Percentiles rank a stretch among this genome's conserved stretches.
These are phyloP conservation scores for Malus asiatica DNA, from an alignment of 306 rosid species.

Conservation along the genomic window DNA sequence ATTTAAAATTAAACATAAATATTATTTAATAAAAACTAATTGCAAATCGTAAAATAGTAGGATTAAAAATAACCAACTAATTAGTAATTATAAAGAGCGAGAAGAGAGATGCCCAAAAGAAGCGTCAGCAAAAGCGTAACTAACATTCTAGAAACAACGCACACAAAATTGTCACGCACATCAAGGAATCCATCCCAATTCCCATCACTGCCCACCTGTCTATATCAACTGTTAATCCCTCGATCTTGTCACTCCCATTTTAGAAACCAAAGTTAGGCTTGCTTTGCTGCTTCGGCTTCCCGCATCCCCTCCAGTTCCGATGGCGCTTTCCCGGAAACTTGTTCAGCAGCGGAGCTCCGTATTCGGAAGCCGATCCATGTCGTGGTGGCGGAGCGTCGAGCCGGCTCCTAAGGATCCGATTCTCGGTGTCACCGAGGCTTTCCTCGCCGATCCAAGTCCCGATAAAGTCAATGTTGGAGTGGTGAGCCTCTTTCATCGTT, in stretches of 20 bases:
- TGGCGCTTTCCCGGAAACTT: conserved; percentile 46
- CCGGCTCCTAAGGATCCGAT: conserved; percentile 95
- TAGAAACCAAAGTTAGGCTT: neutral
- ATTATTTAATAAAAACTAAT: too few species aligned
- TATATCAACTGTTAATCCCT: neutral
- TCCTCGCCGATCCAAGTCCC: conserved; percentile 82
- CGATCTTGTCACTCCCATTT: neutral
- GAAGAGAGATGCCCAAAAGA: neutral
- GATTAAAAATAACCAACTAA: too few species aligned
- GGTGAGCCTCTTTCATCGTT: conserved; percentile 35
- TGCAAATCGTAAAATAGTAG: too few species aligned
- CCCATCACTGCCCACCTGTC: neutral
- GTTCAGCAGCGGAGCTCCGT: conserved; percentile 29
- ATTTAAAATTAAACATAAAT: too few species aligned
- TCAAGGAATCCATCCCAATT: neutral
- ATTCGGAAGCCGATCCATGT: conserved; percentile 51
- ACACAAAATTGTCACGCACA: conserved; percentile 10
- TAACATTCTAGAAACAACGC: neutral
- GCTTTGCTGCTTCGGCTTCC: neutral
- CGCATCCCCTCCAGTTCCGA: neutral
- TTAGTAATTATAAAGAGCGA: neutral
- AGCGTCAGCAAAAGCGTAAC: neutral
- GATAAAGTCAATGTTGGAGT: conserved; percentile 92
- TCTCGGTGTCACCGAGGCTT: conserved; percentile 98
- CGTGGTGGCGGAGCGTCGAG: conserved; percentile 75